phyloP scores from a whole-genome alignment of 495 filamentous ascomycete species.

The Aspergillus ellipticus region DNA sequence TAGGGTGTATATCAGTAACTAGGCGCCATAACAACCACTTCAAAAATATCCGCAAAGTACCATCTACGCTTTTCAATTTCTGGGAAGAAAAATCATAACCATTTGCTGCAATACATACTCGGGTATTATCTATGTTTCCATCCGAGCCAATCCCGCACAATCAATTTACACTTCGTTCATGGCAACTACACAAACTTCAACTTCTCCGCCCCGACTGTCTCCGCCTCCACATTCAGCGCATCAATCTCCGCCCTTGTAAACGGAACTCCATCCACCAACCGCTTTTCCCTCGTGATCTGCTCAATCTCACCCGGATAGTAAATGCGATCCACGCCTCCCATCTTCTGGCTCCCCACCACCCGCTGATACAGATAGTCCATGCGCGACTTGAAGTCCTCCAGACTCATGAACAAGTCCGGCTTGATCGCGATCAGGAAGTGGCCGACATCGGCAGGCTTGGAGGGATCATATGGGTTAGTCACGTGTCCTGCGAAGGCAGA shows the following conservation, averaged over 20 bases:
- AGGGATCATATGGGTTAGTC: slow-evolving; percentile 67
- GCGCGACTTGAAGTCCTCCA: slow-evolving; percentile 63
- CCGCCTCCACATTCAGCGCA: slow-evolving; percentile 63
- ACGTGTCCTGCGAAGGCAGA: slow-evolving; percentile 70
- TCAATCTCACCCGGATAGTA: slow-evolving; percentile 81
- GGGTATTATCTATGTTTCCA: no score
- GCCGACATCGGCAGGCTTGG: slow-evolving; percentile 64
- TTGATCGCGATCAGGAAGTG: slow-evolving; percentile 74
- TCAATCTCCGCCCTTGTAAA: slow-evolving; percentile 62
- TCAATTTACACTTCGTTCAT: no score
- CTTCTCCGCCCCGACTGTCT: slow-evolving; percentile 43
- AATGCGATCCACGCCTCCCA: slow-evolving; percentile 67
- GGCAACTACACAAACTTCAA: slow-evolving; percentile 20
- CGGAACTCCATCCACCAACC: slow-evolving; percentile 60
- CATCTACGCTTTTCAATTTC: no score
- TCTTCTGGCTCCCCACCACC: slow-evolving; percentile 61
- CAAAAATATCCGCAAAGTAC: no score
- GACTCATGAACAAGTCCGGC: slow-evolving; percentile 70
- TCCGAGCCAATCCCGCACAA: not conserved
- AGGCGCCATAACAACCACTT: no score
- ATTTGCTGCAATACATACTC: no score
- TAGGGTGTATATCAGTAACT: no score
- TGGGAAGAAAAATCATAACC: no score
- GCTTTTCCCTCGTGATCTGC: slow-evolving; percentile 54
- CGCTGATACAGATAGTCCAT: slow-evolving; percentile 68